Evolutionary conservation across 2,329 filamentous ascomycete species (phyloP).

Genomic region (Dendrostoma leiphaemia): DNA sequence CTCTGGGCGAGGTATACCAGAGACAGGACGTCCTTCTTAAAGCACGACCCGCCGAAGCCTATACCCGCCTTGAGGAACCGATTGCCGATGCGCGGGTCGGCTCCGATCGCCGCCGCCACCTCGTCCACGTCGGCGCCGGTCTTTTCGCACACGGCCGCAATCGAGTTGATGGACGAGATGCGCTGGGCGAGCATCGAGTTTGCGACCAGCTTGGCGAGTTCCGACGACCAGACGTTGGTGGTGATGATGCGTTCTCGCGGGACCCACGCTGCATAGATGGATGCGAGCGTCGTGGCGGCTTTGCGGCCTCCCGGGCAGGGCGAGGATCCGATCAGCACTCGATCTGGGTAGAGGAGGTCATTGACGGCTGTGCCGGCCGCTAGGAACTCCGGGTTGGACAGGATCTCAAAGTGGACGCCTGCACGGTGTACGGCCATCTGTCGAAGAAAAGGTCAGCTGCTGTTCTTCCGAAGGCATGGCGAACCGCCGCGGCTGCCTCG

Average conservation of each 20-base stretch:
- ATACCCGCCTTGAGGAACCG: conserved; percentile 73
- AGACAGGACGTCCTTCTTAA: conserved; percentile 76
- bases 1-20: conserved; percentile 72
- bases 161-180: conserved; percentile 77
- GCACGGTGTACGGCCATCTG: conserved; percentile 60
- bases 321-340: conserved; percentile 71
- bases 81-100: conserved; percentile 69
- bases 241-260: conserved; percentile 64
- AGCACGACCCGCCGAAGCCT: conserved; percentile 78
- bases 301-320: conserved; percentile 56
- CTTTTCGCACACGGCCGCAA: conserved; percentile 76
- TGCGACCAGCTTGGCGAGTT: conserved; percentile 74
- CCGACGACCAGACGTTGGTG: conserved; percentile 74
- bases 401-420: conserved; percentile 67
- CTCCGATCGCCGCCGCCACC: conserved; percentile 64
- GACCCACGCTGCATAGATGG: conserved; percentile 72
- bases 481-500: too few relatives aligned
- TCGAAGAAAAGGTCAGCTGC: neutral
- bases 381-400: conserved; percentile 81
- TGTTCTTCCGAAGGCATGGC: too few relatives aligned
- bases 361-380: conserved; percentile 74
- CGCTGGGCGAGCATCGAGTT: conserved; percentile 80
- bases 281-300: conserved; percentile 62
- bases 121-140: conserved; percentile 75
- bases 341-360: conserved; percentile 68